Evolutionary conservation across 2,329 filamentous ascomycete species (phyloP).

Genomic region (Alternaria ventricosa): DNA sequence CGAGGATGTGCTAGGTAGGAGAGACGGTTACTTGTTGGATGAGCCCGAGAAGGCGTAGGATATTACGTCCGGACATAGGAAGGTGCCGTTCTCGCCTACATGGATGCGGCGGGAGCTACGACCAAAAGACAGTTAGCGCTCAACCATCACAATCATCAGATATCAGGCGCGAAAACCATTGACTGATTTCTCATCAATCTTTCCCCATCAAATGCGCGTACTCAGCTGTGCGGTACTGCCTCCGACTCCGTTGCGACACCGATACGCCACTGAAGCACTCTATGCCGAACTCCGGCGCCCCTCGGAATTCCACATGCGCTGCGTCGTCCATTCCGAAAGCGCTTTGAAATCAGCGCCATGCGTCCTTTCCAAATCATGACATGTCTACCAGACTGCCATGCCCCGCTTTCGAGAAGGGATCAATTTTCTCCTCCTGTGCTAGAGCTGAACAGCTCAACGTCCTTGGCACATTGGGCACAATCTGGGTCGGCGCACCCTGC

Average conservation of each 20-base stretch:
- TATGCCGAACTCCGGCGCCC: not conserved
- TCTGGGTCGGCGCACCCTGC: not conserved
- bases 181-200: not conserved
- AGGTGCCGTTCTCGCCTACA: not conserved
- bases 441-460: not conserved
- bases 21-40: not conserved
- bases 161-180: not conserved
- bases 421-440: not conserved
- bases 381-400: not conserved
- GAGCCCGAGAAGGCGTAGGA: not conserved
- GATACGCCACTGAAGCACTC: not conserved
- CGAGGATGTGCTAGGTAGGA: slow-evolving; percentile 13
- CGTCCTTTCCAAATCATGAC: not conserved
- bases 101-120: not conserved
- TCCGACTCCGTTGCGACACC: not conserved
- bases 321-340: not conserved
- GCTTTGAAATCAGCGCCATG: not conserved
- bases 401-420: slow-evolving; percentile 6
- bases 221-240: not conserved
- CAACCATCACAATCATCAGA: not conserved
- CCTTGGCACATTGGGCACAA: not conserved
- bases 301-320: not conserved
- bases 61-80: not conserved
- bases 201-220: not conserved
- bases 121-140: not conserved